Evolutionary conservation across 1,284 basidiomycete genomes (phyloP), one percentile per base, ranked within the genome.

Genomic region (Austroboletus olivaceoglutinosus): DNA sequence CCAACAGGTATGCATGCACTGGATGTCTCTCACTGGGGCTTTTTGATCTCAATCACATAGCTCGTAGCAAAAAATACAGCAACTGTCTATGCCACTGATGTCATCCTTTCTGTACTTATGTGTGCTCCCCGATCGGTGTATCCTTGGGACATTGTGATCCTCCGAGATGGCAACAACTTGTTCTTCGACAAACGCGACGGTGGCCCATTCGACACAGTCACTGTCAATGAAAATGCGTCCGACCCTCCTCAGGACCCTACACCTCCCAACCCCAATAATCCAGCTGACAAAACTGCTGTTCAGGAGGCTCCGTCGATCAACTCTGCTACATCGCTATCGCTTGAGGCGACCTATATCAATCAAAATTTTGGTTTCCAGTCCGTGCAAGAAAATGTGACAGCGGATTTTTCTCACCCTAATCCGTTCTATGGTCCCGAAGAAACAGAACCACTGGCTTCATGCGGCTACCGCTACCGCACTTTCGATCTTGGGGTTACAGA

Each of bases 161-260:
- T 93, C 45, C 87, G 93, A 47, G 92, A 97, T 65, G 94, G 93
- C 37, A 87, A 94, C 74, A 92, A 89, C 70, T 74, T 99, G 22
- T 99, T 93, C 80, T 84, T 99, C 58, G 97, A 99, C 79, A 99
- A 99, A 75, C 91, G 97, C 52, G 94, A 97, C 69, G 95, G 95
- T 29, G 96, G 96, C 49, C 89, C 96, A 2, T 98, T 99, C 61
- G 91, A 99, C 73, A 97, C 90, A 48, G 87, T 98, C 53, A 98
- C 95, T 18, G 97, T 99, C 65, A 99, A 99, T 73, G 97, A 99
- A 76, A 99, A 99, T 70, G 94, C 97, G 6, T 81, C 87, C 7
- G 97, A 99, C 72, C 93, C 97, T 33, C 97, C 97, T 7, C 82
- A 90, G 61, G 95, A 98, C 70, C 83, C 87, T 33, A 65, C 85